Evolutionary conservation across 2,329 filamentous ascomycete genomes (phyloP), one percentile per base, ranked within the genome.

Genomic region (Fusarium graminum): DNA sequence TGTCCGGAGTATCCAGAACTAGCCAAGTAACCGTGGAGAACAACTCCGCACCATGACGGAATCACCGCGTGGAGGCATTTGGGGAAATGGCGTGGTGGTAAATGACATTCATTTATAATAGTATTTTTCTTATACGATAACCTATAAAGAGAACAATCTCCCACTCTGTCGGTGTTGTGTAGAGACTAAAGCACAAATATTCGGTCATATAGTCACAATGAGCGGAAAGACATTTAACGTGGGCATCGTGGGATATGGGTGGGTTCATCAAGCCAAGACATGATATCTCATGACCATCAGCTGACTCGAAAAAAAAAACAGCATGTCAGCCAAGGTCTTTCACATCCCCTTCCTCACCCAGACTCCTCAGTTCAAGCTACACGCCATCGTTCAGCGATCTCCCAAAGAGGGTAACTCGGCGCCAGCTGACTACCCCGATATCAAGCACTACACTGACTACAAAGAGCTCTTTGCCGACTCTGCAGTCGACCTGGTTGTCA

Each of bases 311-410:
- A 22, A 25, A 62, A 22, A 22, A 25, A 13, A 40, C 56, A 86
- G 85, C 75, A 73, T 85, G 50, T 87, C 85, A 3, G 92, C 92
- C 78, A 94, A 93, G 75, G 83, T 91, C 79, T 95, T 94, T 80
- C 92, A 95, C 78, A 93, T 94, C 74, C 92, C 92, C 64, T 91
- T 93, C 79, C 85, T 95, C 78, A 80, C 81, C 52, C 83, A 84
- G 29, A 87, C 89, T 0, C 82, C 88, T 8, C 81, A 86, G 53
- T 84, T 93, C 74, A 88, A 83, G 51, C 86, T 94, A 19, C 86
- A 92, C 74, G 87, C 90, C 65, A 88, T 95, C 69, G 89, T 94
- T 28, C 92, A 95, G 78, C 88, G 92, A 60, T 86, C 81, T 7
- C 91, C 91, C 7, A 86, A 85, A 66, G 78, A 85, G 3, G 80